Base-by-base conservation (phyloP, 306 rosid genomes). In the Pyrus bretschneideri region DNA sequence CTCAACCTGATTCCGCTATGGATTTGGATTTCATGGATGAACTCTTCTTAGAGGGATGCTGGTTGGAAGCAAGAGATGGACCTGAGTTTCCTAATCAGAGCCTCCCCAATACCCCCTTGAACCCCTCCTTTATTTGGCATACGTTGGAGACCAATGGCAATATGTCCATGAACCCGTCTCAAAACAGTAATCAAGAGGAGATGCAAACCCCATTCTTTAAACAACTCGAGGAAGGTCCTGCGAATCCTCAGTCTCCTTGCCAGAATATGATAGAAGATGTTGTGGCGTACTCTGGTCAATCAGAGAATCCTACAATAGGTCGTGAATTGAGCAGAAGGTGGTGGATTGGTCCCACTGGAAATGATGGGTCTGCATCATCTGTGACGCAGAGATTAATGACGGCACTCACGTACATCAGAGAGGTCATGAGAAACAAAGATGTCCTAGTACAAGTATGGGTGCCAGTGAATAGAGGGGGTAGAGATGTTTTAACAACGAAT, bases 371-470 rank as follows among this genome's bases (percentile, higher is more conserved):
- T 72, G 76, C 86, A 12, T 80, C 74, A 71, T 88, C 82, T 44
- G 91, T 88, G 67, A 70, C 67, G 84, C 93, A 91, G 80, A 89
- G 90, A 83, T 72, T 96, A 67, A 63, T 78, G 30, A 85, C 72
- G 80, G 98, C 97, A 0, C 90, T 96, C 57, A 73, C 60, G 79
- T 79, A 83, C 76, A 80, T 91, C 75, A 78, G 82, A 77, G 89
- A 92, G 60, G 80, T 79, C 79, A 85, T 85, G 18, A 86, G 84
- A 68, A 87, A 89, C 78, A 91, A 88, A 73, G 89, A 91, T 63
- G 86, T 91, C 69, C 98, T 96, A 27, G 86, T 91, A 57, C 99
- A 96, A 76, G 81, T 86, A 71, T 96, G 99, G 99, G 84, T 91
- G 81, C 99, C 99, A 4, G 84, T 87, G 59, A 68, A 75, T 67